A percentile compares a stretch with the other conserved stretches of the same genome.
phyloP scores from a whole-genome alignment of 257 asterid species.

The Primulina huaijiensis region DNA sequence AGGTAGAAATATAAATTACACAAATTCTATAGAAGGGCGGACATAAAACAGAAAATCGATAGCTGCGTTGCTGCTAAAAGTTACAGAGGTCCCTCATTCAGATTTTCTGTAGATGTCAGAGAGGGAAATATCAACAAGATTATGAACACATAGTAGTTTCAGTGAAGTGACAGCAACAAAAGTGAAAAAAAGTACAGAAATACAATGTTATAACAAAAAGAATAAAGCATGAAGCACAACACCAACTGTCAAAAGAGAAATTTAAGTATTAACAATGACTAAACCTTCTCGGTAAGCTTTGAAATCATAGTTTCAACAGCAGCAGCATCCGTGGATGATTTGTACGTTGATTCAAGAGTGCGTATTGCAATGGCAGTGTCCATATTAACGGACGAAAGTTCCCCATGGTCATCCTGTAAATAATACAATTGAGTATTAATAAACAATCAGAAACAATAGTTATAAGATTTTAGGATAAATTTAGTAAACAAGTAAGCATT shows the following conservation, averaged over 20 bases:
- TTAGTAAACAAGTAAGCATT: background rate
- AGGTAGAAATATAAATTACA: too few relatives aligned
- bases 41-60: background rate
- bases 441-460: too few relatives aligned
- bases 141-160: background rate
- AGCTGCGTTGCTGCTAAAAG: background rate
- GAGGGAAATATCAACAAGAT: constrained; percentile 1
- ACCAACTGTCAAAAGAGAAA: constrained; percentile 3
- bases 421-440: constrained; percentile 4
- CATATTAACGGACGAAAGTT: constrained; percentile 92
- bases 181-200: background rate
- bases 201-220: background rate
- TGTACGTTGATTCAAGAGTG: constrained; percentile 93
- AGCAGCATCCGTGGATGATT: constrained; percentile 89
- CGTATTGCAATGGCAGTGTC: constrained; percentile 99
- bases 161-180: background rate
- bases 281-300: constrained; percentile 87
- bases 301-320: constrained; percentile 78
- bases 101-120: background rate
- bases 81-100: background rate
- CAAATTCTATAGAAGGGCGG: background rate
- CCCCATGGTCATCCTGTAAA: constrained; percentile 92
- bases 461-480: too few relatives aligned
- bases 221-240: constrained; percentile 1
- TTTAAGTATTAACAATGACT: constrained; percentile 9